Evolutionary conservation across 2,329 filamentous ascomycete species (phyloP).

Genomic region (Dichotomopilus funicola): DNA sequence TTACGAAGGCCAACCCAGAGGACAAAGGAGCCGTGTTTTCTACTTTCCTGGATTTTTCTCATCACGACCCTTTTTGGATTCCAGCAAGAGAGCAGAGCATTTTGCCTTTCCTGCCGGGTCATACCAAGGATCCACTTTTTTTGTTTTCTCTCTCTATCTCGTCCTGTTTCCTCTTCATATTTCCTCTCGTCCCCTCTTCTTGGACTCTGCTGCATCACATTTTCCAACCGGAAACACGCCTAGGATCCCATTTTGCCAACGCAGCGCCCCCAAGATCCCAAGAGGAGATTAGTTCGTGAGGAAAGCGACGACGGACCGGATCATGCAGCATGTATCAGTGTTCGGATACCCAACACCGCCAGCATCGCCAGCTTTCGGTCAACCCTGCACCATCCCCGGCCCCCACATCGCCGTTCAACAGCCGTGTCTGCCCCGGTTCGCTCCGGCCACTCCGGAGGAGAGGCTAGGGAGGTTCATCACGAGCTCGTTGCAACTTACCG

Average conservation of each 20-base stretch:
- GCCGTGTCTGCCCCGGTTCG: slow-evolving; percentile 41
- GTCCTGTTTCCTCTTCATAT: slow-evolving; percentile 19
- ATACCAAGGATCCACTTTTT: slow-evolving; percentile 21
- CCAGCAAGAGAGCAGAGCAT: background rate
- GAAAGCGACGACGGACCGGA: slow-evolving; percentile 27
- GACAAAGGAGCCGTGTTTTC: slow-evolving; percentile 10
- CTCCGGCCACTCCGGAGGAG: slow-evolving; percentile 67
- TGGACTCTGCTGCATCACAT: no score
- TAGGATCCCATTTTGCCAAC: background rate
- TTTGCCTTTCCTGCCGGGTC: slow-evolving; percentile 1
- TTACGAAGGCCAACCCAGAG: slow-evolving; percentile 23
- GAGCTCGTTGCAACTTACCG: slow-evolving; percentile 73
- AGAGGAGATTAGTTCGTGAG: slow-evolving; percentile 17
- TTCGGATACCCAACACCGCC: slow-evolving; percentile 54
- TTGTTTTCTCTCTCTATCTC: slow-evolving; percentile 18
- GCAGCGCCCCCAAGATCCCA: background rate
- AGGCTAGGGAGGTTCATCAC: slow-evolving; percentile 79
- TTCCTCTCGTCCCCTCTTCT: slow-evolving; percentile 10
- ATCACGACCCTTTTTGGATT: slow-evolving; percentile 22
- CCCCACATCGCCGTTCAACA: slow-evolving; percentile 29
- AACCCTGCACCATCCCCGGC: slow-evolving; percentile 40
- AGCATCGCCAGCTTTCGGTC: slow-evolving; percentile 48
- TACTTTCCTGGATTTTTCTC: slow-evolving; percentile 4
- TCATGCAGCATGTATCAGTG: slow-evolving; percentile 53
- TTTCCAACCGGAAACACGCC: slow-evolving; percentile 6